Evolutionary conservation across 2,329 filamentous ascomycete species (phyloP), one percentile per base, ranked within the genome.

Genomic region (Fusarium piperis): DNA sequence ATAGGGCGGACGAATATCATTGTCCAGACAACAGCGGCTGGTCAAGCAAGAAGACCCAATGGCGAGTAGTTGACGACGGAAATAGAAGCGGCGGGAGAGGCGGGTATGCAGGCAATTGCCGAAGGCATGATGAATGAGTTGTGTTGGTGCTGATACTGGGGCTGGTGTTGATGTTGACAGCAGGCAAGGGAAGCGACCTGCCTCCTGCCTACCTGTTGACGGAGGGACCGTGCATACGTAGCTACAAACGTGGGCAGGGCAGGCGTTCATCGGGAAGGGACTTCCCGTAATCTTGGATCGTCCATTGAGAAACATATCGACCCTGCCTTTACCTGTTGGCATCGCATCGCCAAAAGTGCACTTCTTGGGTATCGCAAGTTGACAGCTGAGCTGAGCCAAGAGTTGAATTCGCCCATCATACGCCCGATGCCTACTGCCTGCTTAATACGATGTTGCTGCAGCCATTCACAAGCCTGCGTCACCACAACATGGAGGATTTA

Each of bases 41-140:
- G 44, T 67, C 18, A 57, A 48, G 58, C 48, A 46, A 48, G 20
- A 36, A 36, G 46, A 52, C 51, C 41, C 52, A 36, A 57, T 48
- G 44, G 44, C 10, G 44, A n/a, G 12, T 28, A 48, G 7, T 20
- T 20, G 35, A 26, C 13, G 48, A 55, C 10, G 30, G 51, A 55
- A 35, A 35, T 33, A 55, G 20, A 52, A 52, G 48, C 51, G 30
- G 53, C 53, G 56, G 68, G 33, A 59, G 32, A 41, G 28, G 48
- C 69, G 39, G 65, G 16, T 62, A 56, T 59, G 65, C 61, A 66
- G 55, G 46, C 46, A 30, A 71, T 65, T 39, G 32, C 58, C 39
- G 55, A 32, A 30, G 33, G 13, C 33, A 64, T 52, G 23, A 28
- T 57, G 53, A 57, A 26, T 44, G 39, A 44, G 39, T 26, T 44